Evolutionary conservation across 345 rosid genomes (phyloP), one percentile per base, ranked within the genome.

Genomic region (Aquilaria yunnanensis): DNA sequence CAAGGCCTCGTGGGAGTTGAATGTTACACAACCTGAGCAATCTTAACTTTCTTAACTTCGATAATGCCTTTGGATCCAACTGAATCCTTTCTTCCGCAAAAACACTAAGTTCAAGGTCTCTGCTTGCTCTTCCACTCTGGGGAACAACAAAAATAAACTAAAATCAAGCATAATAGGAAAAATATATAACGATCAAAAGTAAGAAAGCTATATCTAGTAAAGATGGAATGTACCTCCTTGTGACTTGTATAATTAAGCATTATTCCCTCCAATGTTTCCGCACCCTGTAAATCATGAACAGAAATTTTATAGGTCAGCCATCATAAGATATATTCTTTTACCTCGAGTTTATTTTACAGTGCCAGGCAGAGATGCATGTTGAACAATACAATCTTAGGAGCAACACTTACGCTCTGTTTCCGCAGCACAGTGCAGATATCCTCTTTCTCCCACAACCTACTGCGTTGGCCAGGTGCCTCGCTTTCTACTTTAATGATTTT

Each of bases 391-490:
- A 59, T 59, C 10, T 43, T 3, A 37, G 23, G 29, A 14, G 9
- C 2, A 43, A 59, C 47, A 54, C 69, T 74, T 58, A 71, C 71
- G 7, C 63, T 56, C 14, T 41, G 57, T 14, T 58, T 47, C 34
- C 66, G 58, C 62, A 79, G 67, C 29, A 75, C 55, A 56, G 72
- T 52, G 32, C 43, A 48, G 6, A 72, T 54, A 45, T 79, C 78
- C 30, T 56, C 23, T 31, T 60, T 32, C 9, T 52, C 56, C 75
- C 75, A 79, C 64, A 75, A 11, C 32, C 70, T 61, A 49, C 72
- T 47, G 31, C 63, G 57, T 56, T 64, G 31, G 0, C 73, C 65
- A 54, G 62, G 78, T 6, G 65, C 62, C 3, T 29, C 56, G 14
- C 41, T 57, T 70, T 62, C 72, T 68, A 64, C 65, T 14, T 59